These are phyloP conservation scores for Tephrocybe sp. DNA, from an alignment of 768 basidiomycete species.

Conservation along the genomic window DNA sequence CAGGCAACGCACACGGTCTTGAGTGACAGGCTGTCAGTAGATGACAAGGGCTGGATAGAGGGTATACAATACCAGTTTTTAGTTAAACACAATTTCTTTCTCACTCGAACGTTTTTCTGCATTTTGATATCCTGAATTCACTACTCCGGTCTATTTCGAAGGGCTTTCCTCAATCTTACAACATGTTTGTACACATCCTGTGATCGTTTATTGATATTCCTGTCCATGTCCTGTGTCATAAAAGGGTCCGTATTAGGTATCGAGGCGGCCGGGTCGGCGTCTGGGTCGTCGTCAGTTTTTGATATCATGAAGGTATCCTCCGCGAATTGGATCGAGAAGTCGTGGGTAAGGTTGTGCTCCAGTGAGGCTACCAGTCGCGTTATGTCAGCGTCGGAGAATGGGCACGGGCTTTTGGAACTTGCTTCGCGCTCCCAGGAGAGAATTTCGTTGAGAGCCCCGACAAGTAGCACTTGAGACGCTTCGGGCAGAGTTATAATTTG, in stretches of 20 bases:
- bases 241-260: background rate
- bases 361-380: background rate
- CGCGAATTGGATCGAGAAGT: background rate
- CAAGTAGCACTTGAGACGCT: background rate
- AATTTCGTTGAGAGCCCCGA: background rate
- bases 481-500: background rate
- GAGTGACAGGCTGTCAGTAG: no score
- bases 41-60: no score
- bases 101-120: no score
- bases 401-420: background rate
- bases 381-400: background rate
- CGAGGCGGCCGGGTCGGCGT: background rate
- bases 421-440: background rate
- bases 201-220: background rate
- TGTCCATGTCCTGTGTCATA: background rate
- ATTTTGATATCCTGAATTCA: background rate
- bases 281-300: background rate
- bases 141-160: background rate
- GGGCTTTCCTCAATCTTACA: background rate
- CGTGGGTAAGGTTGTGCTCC: background rate
- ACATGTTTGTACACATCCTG: background rate
- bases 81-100: no score
- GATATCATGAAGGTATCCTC: background rate
- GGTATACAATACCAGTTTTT: no score
- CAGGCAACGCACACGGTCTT: no score